Conservation (phyloP, 2,329 filamentous ascomycete genomes). For the Simplicillium sp. region DNA sequence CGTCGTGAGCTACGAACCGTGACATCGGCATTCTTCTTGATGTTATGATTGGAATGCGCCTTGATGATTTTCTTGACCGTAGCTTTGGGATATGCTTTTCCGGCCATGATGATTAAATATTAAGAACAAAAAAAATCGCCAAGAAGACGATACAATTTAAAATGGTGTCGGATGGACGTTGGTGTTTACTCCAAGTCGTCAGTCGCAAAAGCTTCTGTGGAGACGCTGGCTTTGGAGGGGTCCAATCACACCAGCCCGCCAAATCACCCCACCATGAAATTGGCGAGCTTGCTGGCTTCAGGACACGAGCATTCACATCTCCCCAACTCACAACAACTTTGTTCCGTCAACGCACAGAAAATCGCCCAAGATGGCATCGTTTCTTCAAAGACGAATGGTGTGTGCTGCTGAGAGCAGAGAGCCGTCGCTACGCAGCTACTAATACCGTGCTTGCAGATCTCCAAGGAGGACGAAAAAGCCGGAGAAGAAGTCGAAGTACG, state of each 20-base stretch:
- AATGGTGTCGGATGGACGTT: too few species aligned
- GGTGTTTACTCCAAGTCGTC: too few species aligned
- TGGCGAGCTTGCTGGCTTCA: too few species aligned
- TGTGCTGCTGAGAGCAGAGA: conserved; percentile 4
- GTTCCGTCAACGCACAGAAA: too few species aligned
- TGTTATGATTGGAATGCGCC: conserved; percentile 68
- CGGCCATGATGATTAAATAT: conserved; percentile 26
- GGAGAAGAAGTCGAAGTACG: conserved; percentile 87
- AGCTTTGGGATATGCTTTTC: conserved; percentile 73
- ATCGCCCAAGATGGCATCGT: conserved; percentile 24
- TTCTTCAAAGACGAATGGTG: conserved; percentile 54
- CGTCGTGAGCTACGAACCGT: conserved; percentile 43
- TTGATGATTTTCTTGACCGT: conserved; percentile 87
- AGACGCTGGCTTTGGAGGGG: too few species aligned
- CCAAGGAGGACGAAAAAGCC: conserved; percentile 81
- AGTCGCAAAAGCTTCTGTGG: too few species aligned
- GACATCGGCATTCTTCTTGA: conserved; percentile 81
- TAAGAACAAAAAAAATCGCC: too few species aligned
- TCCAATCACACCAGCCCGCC: too few species aligned
- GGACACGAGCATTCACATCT: too few species aligned
- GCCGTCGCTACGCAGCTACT: not conserved
- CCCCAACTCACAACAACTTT: too few species aligned
- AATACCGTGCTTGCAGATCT: conserved; percentile 52
- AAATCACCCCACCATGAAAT: too few species aligned
- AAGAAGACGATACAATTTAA: too few species aligned